Percentiles rank a stretch among this genome's conserved stretches.
phyloP scores from a whole-genome alignment of 2,329 filamentous ascomycete species.

The Arthrobotrys sphaeroides region DNA sequence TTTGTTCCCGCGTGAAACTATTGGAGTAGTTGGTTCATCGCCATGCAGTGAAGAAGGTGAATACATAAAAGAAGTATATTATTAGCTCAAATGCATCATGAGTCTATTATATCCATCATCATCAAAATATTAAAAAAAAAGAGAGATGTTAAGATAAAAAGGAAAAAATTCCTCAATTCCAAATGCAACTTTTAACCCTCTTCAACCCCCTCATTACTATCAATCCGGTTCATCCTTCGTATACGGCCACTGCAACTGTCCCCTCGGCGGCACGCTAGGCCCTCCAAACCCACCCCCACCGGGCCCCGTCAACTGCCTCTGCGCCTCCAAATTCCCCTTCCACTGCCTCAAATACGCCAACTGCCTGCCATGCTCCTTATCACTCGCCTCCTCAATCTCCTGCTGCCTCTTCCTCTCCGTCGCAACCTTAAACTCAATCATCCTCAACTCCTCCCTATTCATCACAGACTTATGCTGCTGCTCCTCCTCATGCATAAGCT shows the following conservation, averaged over 20 bases:
- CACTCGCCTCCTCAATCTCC: constrained; percentile 41
- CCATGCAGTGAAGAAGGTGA: not conserved
- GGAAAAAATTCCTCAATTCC: not conserved
- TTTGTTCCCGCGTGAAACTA: no score
- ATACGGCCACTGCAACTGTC: constrained; percentile 43
- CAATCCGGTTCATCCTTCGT: constrained; percentile 50
- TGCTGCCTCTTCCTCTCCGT: constrained; percentile 39
- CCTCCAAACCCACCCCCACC: constrained; percentile 10
- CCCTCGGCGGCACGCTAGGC: not conserved
- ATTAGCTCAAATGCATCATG: constrained; percentile 2
- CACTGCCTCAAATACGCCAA: constrained; percentile 42
- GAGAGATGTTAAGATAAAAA: not conserved
- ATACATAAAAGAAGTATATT: constrained; percentile 1
- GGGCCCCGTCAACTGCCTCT: constrained; percentile 32
- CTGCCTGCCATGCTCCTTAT: constrained; percentile 35
- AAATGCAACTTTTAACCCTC: constrained; percentile 1
- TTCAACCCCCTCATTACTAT: not conserved
- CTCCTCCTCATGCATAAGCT: constrained; percentile 40
- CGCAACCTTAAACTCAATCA: constrained; percentile 48
- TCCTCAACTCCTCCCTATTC: constrained; percentile 44
- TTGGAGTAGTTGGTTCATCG: no score
- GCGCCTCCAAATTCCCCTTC: constrained; percentile 41
- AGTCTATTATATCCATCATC: constrained; percentile 26
- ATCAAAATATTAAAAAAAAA: no score
- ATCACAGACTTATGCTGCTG: constrained; percentile 36